Evolutionary conservation across 495 filamentous ascomycete genomes (phyloP).

Genomic region (Penicillium paxilli): DNA sequence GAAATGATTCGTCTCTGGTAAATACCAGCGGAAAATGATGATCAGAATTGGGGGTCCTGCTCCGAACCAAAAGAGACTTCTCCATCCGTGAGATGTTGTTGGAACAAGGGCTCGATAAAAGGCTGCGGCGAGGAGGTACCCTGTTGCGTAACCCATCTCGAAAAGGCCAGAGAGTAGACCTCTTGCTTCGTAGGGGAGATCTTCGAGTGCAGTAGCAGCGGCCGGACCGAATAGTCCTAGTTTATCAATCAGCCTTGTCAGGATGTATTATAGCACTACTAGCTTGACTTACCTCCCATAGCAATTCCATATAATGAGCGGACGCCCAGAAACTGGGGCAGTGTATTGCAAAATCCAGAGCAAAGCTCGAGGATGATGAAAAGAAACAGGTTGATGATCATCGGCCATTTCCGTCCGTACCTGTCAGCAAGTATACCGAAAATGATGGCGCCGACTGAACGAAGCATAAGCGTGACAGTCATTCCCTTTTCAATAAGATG

Average conservation of each 20-base stretch:
- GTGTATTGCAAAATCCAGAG: slow-evolving; percentile 71
- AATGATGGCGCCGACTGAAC: slow-evolving; percentile 64
- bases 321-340: slow-evolving; percentile 66
- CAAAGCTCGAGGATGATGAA: slow-evolving; percentile 72
- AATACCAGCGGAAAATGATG: slow-evolving; percentile 64
- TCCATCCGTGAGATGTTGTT: slow-evolving; percentile 64
- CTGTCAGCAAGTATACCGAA: slow-evolving; percentile 73
- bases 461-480: slow-evolving; percentile 74
- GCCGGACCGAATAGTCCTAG: slow-evolving; percentile 69
- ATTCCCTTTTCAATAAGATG: slow-evolving; percentile 53
- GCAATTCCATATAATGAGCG: slow-evolving; percentile 73
- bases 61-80: slow-evolving; percentile 76
- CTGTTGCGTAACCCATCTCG: slow-evolving; percentile 75
- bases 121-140: slow-evolving; percentile 69
- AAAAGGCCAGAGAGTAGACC: slow-evolving; percentile 72
- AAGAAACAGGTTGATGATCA: slow-evolving; percentile 68
- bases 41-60: slow-evolving; percentile 70
- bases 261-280: neutral
- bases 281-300: slow-evolving; percentile 61
- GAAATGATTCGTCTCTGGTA: slow-evolving; percentile 64
- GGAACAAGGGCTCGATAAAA: slow-evolving; percentile 66
- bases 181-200: slow-evolving; percentile 65
- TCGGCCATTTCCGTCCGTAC: slow-evolving; percentile 80
- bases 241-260: neutral
- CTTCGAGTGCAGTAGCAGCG: slow-evolving; percentile 76